phyloP scores from a whole-genome alignment of 2,329 filamentous ascomycete genomes.

The Lecanicillium sp. region DNA sequence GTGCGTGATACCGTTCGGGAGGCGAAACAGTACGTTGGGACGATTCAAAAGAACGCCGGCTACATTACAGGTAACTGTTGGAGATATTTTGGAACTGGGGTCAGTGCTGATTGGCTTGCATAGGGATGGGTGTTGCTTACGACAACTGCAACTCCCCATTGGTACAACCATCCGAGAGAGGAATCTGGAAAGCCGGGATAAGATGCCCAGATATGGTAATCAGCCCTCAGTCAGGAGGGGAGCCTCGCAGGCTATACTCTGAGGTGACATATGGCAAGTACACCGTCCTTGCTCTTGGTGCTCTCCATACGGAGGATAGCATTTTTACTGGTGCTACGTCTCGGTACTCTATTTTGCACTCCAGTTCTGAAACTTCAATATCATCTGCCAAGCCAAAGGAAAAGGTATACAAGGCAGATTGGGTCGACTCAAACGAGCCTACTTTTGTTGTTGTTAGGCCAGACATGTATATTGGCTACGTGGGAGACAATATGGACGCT shows the following conservation, averaged over 20 bases:
- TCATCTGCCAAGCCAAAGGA: constrained; percentile 6
- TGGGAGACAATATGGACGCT: constrained; percentile 17
- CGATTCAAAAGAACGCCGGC: constrained; percentile 38
- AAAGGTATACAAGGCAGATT: constrained; percentile 21
- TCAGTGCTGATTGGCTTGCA: too few relatives aligned
- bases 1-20: constrained; percentile 35
- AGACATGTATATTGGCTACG: constrained; percentile 32
- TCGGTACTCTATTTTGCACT: constrained; percentile 1
- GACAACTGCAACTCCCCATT: constrained; percentile 24
- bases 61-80: constrained; percentile 39
- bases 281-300: constrained; percentile 17
- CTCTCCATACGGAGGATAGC: too few relatives aligned
- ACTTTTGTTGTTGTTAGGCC: constrained; percentile 28
- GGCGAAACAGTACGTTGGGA: constrained; percentile 37
- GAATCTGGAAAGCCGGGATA: constrained; percentile 29
- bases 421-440: constrained; percentile 17
- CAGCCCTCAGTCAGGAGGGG: constrained; percentile 6
- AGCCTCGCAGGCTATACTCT: constrained; percentile 22
- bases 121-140: constrained; percentile 34
- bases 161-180: constrained; percentile 22
- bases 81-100: too few relatives aligned
- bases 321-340: too few relatives aligned
- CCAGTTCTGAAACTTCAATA: too few relatives aligned
- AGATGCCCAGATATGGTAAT: constrained; percentile 29
- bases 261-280: constrained; percentile 24